phyloP scores from a whole-genome alignment of 2,329 filamentous ascomycete genomes.

The Xylaria sp. region DNA sequence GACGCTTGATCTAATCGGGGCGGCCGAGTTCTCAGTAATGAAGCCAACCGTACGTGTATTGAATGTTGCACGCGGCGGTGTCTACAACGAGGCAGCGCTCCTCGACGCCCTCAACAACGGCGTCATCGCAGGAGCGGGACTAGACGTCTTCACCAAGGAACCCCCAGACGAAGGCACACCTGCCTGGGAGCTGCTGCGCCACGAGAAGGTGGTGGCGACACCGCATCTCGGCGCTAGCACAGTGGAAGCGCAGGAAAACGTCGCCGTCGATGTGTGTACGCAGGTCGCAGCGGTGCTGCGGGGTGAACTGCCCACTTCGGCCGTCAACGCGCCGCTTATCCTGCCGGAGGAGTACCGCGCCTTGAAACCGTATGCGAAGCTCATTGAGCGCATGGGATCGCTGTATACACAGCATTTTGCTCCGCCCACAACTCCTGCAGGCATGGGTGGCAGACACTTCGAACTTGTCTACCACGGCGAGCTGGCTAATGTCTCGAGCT shows the following conservation, averaged over 20 bases:
- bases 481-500: constrained; percentile 72
- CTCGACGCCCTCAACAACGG: constrained; percentile 72
- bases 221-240: constrained; percentile 83
- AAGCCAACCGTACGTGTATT: constrained; percentile 74
- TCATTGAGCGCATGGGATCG: constrained; percentile 80
- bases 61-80: constrained; percentile 80
- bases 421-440: background rate
- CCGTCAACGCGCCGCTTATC: constrained; percentile 83
- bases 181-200: constrained; percentile 67
- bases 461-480: constrained; percentile 80
- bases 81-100: constrained; percentile 78
- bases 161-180: constrained; percentile 65
- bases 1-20: constrained; percentile 75
- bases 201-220: constrained; percentile 76
- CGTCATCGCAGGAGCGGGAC: constrained; percentile 75
- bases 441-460: constrained; percentile 69
- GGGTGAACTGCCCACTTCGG: constrained; percentile 74
- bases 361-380: constrained; percentile 72
- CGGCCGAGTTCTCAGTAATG: constrained; percentile 71
- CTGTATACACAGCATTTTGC: constrained; percentile 80
- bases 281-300: constrained; percentile 76
- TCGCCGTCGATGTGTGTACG: constrained; percentile 80
- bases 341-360: constrained; percentile 80
- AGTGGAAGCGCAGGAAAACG: constrained; percentile 82
- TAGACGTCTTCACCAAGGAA: constrained; percentile 81